Evolutionary conservation across 371 early-diverging fungal species (phyloP).

Genomic region (Saksenaea vasiformis): DNA sequence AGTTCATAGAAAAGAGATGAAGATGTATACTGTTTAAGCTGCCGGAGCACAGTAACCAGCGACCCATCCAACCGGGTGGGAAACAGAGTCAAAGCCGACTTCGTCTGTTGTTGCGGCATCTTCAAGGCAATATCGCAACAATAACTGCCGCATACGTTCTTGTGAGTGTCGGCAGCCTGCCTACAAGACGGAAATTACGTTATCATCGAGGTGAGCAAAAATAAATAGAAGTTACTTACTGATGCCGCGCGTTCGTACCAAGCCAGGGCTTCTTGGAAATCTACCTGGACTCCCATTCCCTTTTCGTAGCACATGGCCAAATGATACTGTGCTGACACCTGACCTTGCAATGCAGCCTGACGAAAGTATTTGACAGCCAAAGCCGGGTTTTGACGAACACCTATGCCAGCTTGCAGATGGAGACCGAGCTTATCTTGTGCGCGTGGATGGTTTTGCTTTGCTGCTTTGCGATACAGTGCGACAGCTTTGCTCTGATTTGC

Average conservation of each 20-base stretch:
- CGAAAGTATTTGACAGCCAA: slow-evolving; percentile 63
- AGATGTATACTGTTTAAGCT: slow-evolving; percentile 11
- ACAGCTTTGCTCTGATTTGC: slow-evolving; percentile 65
- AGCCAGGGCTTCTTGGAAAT: slow-evolving; percentile 59
- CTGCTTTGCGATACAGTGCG: slow-evolving; percentile 72
- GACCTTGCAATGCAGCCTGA: slow-evolving; percentile 65
- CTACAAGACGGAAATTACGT: slow-evolving; percentile 10
- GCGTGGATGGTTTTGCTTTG: slow-evolving; percentile 67
- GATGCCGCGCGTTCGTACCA: slow-evolving; percentile 79
- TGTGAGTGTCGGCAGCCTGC: slow-evolving; percentile 58
- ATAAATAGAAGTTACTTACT: slow-evolving; percentile 21
- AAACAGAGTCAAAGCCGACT: not conserved
- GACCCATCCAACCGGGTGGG: slow-evolving; percentile 13
- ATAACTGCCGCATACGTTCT: slow-evolving; percentile 53
- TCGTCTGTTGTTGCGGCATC: slow-evolving; percentile 20
- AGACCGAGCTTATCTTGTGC: slow-evolving; percentile 85
- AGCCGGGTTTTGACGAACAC: slow-evolving; percentile 57
- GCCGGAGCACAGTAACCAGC: slow-evolving; percentile 21
- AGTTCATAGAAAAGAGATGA: not conserved
- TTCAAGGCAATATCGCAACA: slow-evolving; percentile 55
- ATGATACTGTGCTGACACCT: slow-evolving; percentile 66
- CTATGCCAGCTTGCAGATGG: slow-evolving; percentile 79
- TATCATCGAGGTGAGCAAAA: not conserved
- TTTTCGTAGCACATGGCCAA: slow-evolving; percentile 70
- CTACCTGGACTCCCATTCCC: slow-evolving; percentile 64